phyloP scores from a whole-genome alignment of 2,329 filamentous ascomycete species.

The Tolypocladium capitatum region DNA sequence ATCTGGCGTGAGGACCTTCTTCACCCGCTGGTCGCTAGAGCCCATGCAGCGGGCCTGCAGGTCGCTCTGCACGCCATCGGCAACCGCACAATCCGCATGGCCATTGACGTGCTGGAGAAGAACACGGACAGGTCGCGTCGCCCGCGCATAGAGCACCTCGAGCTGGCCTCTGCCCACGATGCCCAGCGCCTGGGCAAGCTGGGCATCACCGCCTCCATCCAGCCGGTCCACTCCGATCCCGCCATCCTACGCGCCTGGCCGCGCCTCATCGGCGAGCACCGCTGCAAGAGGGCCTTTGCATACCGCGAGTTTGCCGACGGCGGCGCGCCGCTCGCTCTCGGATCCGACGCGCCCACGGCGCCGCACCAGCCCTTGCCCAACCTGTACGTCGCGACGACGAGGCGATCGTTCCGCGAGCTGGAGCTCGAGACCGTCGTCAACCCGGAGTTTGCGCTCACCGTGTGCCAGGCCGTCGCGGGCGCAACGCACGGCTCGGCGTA shows the following conservation, averaged over 20 bases:
- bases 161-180: conserved; percentile 42
- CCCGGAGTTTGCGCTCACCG: conserved; percentile 35
- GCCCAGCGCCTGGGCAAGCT: conserved; percentile 40
- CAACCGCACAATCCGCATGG: conserved; percentile 42
- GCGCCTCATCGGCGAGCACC: conserved; percentile 36
- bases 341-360: conserved; percentile 47
- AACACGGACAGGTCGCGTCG: conserved; percentile 31
- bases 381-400: conserved; percentile 44
- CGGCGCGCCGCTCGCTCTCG: conserved; percentile 42
- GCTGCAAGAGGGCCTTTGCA: conserved; percentile 47
- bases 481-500: conserved; percentile 43
- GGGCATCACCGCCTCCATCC: conserved; percentile 47
- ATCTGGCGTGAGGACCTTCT: conserved; percentile 43
- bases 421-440: conserved; percentile 31
- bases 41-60: conserved; percentile 40
- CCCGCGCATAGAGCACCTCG: conserved; percentile 53
- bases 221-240: conserved; percentile 46
- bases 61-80: conserved; percentile 54
- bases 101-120: conserved; percentile 39
- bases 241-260: conserved; percentile 50
- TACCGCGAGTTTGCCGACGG: conserved; percentile 46
- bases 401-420: conserved; percentile 38
- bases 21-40: conserved; percentile 38
- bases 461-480: conserved; percentile 39
- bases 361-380: conserved; percentile 41